Evolutionary conservation across 441 rosid genomes (phyloP).

Genomic region (Arabidopsis lyrata): DNA sequence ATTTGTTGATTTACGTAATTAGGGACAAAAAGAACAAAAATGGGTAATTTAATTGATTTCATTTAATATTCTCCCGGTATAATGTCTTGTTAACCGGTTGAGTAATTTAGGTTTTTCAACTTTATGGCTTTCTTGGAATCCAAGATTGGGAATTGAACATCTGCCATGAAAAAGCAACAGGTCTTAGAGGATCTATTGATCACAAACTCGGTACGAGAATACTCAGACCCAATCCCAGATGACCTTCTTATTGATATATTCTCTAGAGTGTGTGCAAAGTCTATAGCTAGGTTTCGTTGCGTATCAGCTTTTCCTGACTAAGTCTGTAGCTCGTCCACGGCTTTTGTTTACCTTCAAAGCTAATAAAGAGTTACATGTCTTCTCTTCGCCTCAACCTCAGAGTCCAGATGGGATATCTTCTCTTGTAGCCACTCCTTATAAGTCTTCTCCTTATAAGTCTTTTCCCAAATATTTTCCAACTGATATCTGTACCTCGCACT

Average conservation of each 20-base stretch:
- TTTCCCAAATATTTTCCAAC: background rate
- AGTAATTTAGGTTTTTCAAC: too few relatives aligned
- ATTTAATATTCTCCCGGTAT: too few relatives aligned
- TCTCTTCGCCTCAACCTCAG: slow-evolving; percentile 27
- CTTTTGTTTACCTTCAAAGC: background rate
- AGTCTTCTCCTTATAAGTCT: too few relatives aligned
- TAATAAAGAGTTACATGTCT: background rate
- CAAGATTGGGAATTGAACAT: background rate
- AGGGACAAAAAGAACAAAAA: too few relatives aligned
- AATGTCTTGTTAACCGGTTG: too few relatives aligned
- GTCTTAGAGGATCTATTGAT: background rate
- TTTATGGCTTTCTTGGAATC: too few relatives aligned
- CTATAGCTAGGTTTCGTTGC: slow-evolving; percentile 25
- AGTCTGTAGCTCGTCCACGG: background rate
- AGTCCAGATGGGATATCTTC: background rate
- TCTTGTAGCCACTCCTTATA: slow-evolving; percentile 14
- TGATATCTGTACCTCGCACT: too few relatives aligned
- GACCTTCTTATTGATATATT: slow-evolving; percentile 19
- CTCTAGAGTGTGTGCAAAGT: background rate
- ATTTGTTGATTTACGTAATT: too few relatives aligned
- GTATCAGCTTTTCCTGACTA: slow-evolving; percentile 4
- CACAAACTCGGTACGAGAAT: background rate
- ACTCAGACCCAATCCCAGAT: background rate
- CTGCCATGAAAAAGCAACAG: background rate
- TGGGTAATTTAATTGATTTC: too few relatives aligned